Evolutionary conservation across 2,329 filamentous ascomycete species (phyloP), one percentile per base, ranked within the genome.

Genomic region (Xenoacremonium recifei): DNA sequence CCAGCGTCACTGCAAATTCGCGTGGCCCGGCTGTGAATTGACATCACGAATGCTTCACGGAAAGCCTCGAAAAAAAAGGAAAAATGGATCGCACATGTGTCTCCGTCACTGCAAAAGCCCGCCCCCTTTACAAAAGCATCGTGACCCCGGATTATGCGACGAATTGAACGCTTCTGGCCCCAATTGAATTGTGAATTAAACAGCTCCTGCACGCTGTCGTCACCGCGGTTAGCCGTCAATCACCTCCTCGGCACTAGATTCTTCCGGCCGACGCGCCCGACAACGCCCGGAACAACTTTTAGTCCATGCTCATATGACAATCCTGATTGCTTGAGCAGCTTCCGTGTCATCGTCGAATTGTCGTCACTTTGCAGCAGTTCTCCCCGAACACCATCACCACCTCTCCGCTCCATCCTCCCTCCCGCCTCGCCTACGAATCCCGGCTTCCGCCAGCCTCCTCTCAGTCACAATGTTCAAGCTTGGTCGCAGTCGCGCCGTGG

Each of bases 401-500:
- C 25, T 47, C 42, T 47, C 48, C 41, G 42, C 39, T 44, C 40
- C 45, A 42, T 47, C 40, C 42, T 38, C 51, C 42, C 40, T 39
- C 33, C 30, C 34, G 25, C 44, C 44, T 19, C 30, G 45, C 35
- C 17, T 34, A 33, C 44, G 31, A 50, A n/a, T n/a, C n/a, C n/a
- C n/a, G n/a, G n/a, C n/a, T n/a, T n/a, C 19, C 21, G 18, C 27
- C 15, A 40, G 23, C 20, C 35, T 25, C 25, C 23, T 32, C 19
- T 34, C 39, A 27, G 45, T 52, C 67, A 79, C 61, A 62, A 96
- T 96, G 90, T 95, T 90, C 77, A 93, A 85, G 72, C 74, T 95
- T 68, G 85, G 85, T 67, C 85, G 89, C 74, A 86, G 81, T 73
- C 81, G 86, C 71, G 85, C 86, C 68, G 75, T 92, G 73, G 82